Evolutionary conservation across 176 grass and related monocot species (phyloP).

Genomic region (Raddia distichophylla): DNA sequence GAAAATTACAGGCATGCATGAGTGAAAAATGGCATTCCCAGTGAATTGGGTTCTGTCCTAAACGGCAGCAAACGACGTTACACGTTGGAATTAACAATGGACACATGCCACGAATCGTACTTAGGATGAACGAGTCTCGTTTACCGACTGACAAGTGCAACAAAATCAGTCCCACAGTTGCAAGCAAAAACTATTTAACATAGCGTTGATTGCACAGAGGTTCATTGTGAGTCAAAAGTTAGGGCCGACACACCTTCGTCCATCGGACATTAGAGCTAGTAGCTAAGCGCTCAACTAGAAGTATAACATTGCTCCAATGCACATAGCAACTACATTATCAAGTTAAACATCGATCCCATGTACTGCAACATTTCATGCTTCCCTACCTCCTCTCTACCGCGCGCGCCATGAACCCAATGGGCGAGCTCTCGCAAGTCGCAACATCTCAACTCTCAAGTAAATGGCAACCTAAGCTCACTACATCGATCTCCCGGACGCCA

Average conservation of each 20-base stretch:
- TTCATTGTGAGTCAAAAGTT: too few species aligned
- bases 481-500: background rate
- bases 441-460: background rate
- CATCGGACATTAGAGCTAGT: background rate
- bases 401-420: background rate
- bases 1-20: too few species aligned
- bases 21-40: too few species aligned
- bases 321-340: conserved; percentile 14
- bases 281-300: background rate
- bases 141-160: too few species aligned
- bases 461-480: background rate
- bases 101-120: too few species aligned
- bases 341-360: conserved; percentile 4
- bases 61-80: too few species aligned
- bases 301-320: conserved; percentile 3
- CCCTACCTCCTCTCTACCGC: background rate
- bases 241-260: background rate
- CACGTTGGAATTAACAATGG: too few species aligned
- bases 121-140: too few species aligned
- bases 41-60: too few species aligned
- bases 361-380: background rate
- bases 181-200: too few species aligned
- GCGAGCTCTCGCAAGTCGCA: background rate
- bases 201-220: too few species aligned
- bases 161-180: too few species aligned